These are phyloP conservation scores for Syzygium jambos DNA, from an alignment of 345 rosid genomes.

Conservation along the genomic window DNA sequence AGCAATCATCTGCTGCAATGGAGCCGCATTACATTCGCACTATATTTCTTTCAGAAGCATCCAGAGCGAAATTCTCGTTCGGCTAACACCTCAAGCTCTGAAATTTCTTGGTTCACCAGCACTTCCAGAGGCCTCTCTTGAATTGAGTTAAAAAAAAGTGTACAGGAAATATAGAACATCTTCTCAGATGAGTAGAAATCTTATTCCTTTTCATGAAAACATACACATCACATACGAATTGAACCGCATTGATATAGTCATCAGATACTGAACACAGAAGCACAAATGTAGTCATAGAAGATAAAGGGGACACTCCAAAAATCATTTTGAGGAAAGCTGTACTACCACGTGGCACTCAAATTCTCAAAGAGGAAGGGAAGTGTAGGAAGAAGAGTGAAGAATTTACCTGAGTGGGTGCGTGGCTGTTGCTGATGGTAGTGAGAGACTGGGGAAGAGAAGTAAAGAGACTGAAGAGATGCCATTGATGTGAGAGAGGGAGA, in stretches of 20 bases:
- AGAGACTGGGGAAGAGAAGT: slow-evolving; percentile 24
- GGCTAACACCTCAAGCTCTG: neutral
- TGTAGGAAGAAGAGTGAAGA: neutral
- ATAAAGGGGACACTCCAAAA: neutral
- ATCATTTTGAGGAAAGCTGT: neutral
- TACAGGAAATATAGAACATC: neutral
- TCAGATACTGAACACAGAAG: neutral
- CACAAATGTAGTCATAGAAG: neutral
- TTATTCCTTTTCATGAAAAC: neutral
- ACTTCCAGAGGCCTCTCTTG: neutral
- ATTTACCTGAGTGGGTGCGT: slow-evolving; percentile 24
- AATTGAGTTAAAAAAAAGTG: neutral
- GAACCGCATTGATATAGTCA: neutral
- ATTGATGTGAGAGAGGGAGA: slow-evolving; percentile 6
- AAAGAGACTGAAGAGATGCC: slow-evolving; percentile 13
- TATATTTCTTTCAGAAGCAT: neutral
- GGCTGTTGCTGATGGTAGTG: slow-evolving; percentile 17
- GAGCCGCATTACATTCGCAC: neutral
- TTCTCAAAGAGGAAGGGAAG: neutral
- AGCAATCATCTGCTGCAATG: neutral
- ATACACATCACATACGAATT: neutral
- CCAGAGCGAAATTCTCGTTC: neutral
- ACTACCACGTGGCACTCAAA: neutral
- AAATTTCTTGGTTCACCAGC: neutral
- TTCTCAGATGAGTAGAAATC: neutral